Conservation (phyloP, 2,329 filamentous ascomycete genomes). For the Paraphoma sp. region DNA sequence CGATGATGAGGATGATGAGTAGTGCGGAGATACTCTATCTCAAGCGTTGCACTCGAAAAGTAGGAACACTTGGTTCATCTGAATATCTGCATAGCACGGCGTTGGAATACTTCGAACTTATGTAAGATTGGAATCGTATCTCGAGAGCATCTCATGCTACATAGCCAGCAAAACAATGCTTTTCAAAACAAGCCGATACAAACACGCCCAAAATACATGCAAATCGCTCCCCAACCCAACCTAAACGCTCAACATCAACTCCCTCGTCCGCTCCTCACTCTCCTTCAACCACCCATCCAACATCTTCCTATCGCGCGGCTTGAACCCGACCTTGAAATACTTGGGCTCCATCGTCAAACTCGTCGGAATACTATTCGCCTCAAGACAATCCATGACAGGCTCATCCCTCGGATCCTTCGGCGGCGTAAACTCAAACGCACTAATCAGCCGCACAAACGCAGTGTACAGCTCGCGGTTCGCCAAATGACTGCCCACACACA, state of each 20-base stretch:
- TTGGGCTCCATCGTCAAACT: conserved; percentile 59
- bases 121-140: conserved; percentile 4
- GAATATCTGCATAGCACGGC: conserved; percentile 33
- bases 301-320: conserved; percentile 49
- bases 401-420: conserved; percentile 49
- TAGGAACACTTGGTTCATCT: conserved; percentile 1
- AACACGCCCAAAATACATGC: background rate
- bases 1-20: conserved; percentile 58
- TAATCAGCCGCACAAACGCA: conserved; percentile 57
- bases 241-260: conserved; percentile 31
- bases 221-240: background rate
- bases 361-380: conserved; percentile 56
- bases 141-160: background rate
- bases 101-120: conserved; percentile 12
- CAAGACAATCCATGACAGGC: conserved; percentile 54
- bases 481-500: conserved; percentile 56
- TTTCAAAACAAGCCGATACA: background rate
- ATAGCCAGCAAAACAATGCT: background rate
- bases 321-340: conserved; percentile 58
- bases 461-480: conserved; percentile 52
- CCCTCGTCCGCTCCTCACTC: conserved; percentile 55
- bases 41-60: background rate
- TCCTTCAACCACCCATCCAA: conserved; percentile 56
- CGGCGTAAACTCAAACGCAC: conserved; percentile 54
- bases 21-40: background rate